These are phyloP conservation scores for Tricholoma flavovirens DNA, from an alignment of 768 basidiomycete genomes.

Conservation along the genomic window DNA sequence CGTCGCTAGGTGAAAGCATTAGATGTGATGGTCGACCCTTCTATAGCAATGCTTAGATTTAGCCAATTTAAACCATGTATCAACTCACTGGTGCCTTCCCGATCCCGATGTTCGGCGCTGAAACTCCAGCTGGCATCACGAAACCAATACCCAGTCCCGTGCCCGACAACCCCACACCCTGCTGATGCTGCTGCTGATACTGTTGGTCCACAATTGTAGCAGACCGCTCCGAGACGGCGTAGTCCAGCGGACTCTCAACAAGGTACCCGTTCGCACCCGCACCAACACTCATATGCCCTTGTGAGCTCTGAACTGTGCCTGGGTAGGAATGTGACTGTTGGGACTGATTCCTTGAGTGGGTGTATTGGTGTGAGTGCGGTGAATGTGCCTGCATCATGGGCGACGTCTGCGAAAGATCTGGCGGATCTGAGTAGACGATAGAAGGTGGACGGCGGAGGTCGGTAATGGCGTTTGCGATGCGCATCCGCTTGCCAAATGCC, in stretches of 20 bases:
- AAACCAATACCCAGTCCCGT: constrained; percentile 10
- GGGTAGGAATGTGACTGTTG: constrained; percentile 34
- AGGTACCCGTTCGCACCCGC: constrained; percentile 2
- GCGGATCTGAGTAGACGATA: constrained; percentile 47
- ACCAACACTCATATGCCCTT: constrained; percentile 32
- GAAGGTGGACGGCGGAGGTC: constrained; percentile 78
- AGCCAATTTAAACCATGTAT: constrained; percentile 1
- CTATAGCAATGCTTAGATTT: constrained; percentile 12
- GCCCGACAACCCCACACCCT: neutral
- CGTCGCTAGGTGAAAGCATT: constrained; percentile 57
- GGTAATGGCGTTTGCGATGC: constrained; percentile 87
- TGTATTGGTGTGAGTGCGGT: constrained; percentile 24
- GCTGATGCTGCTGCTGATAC: neutral
- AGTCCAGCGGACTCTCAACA: neutral
- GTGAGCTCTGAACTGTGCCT: constrained; percentile 35
- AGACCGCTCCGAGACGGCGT: neutral
- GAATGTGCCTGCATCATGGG: constrained; percentile 17
- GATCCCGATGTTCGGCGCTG: constrained; percentile 5
- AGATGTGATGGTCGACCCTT: constrained; percentile 49
- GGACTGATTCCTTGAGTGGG: constrained; percentile 38
- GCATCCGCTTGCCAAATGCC: constrained; percentile 91
- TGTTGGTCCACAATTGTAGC: neutral
- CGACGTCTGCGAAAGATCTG: constrained; percentile 29
- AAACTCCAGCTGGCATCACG: constrained; percentile 14
- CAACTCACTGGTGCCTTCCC: constrained; percentile 21